Percentiles rank a stretch among this genome's conserved stretches.
These are phyloP conservation scores for Xylaria nigripes DNA, from an alignment of 495 filamentous ascomycete genomes.

Conservation along the genomic window DNA sequence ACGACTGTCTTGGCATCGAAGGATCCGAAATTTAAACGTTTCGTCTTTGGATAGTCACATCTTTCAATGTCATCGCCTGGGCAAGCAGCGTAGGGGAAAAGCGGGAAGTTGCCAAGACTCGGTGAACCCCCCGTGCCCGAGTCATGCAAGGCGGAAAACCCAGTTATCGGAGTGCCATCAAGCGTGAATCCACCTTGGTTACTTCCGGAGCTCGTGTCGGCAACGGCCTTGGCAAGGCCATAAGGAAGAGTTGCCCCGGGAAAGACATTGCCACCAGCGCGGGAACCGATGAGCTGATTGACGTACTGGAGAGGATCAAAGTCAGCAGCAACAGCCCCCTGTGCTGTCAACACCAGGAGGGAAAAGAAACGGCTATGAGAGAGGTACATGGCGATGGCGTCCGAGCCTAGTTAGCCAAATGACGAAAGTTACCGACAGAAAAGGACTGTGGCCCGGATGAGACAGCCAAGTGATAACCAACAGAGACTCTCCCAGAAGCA, in stretches of 20 bases:
- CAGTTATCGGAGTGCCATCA: conserved; percentile 52
- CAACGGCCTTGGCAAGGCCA: conserved; percentile 70
- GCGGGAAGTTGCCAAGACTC: conserved; percentile 65
- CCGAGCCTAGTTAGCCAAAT: not conserved
- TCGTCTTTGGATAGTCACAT: conserved; percentile 53
- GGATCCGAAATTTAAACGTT: conserved; percentile 23
- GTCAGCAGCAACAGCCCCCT: conserved; percentile 14
- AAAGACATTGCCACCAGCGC: conserved; percentile 65
- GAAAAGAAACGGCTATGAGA: conserved; percentile 11
- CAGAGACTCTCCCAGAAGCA: not conserved
- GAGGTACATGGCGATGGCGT: conserved; percentile 16
- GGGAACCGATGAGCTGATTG: conserved; percentile 53
- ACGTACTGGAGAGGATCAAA: conserved; percentile 36
- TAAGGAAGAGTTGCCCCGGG: conserved; percentile 67
- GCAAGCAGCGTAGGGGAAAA: conserved; percentile 61
- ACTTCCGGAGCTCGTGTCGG: conserved; percentile 54
- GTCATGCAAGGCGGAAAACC: conserved; percentile 64
- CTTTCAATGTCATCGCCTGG: conserved; percentile 54
- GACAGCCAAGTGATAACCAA: not conserved
- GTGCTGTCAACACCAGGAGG: conserved; percentile 5
- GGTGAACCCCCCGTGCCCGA: conserved; percentile 62
- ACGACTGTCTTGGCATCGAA: conserved; percentile 45
- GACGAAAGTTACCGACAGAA: not conserved
- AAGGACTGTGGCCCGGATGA: not conserved
- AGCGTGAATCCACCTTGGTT: conserved; percentile 69